Evolutionary conservation across 805 yeast genomes (phyloP), one percentile per base, ranked within the genome.

Genomic region (Lipomyces mesembrius): DNA sequence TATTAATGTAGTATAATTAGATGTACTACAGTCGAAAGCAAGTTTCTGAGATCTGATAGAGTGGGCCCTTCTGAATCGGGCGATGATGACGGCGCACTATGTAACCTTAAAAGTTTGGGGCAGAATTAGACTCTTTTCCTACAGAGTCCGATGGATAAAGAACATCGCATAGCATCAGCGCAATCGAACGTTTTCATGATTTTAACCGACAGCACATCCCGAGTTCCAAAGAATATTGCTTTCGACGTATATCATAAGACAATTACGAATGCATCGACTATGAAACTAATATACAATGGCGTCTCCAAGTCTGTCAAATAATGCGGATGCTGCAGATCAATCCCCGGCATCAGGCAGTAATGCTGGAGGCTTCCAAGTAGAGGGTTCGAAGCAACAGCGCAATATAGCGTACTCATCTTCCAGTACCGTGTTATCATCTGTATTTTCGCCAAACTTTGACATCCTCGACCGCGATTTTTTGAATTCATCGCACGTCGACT

Each of bases 381-480:
- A 57, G 12, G 11, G 9, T 14, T 27, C 59, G 20, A 52, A 54
- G 17, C n/a, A 37, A 3, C 51, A 27, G 6, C 59, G 46, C 11
- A 39, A 39, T 37, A 56, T 53, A 6, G 60, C 29, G 12, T 54
- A 59, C 9, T n/a, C 49, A 7, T 52, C 65, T 5, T 25, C 57
- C 32, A 59, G 60, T 35, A 34, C 61, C 4, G 63, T 32, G 43
- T 59, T 64, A 5, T 53, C 64, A 12, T 49, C 55, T 17, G 66
- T 65, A n/a, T 61, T 68, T n/a, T 65, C 67, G 9, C 71, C 69
- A 22, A 55, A 68, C 49, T 65, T 60, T 57, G 62, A 52, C 34
- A n/a, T 32, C 17, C 66, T 62, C 29, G 69, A 65, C 37, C 55
- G 59, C 11, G 67, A 66, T 4, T 65, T 63, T 49, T 11, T 27